Base-by-base conservation (phyloP, 805 yeast genomes). In the Yamadazyma philogaea region DNA sequence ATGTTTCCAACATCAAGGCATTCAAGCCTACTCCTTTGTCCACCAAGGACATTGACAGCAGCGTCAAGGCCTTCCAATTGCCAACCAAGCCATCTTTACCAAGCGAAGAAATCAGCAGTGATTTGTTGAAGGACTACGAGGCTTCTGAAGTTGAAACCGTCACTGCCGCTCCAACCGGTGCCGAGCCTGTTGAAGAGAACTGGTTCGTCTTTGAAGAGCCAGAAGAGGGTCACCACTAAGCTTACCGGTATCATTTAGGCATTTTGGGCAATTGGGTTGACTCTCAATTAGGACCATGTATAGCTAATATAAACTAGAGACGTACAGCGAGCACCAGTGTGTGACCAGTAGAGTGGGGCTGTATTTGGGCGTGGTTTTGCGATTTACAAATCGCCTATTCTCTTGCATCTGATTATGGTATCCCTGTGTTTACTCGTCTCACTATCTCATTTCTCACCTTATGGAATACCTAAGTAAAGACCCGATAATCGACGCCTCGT, bases 21-120 rank as follows among this genome's bases (percentile, higher is more conserved):
- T 90, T 87, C 81, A 88, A 89, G 76, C 90, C 96, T 62, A 78
- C 83, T 46, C 81, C 88, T 47, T 62, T 83, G 42, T 69, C 84
- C 45, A 79, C 85, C 46, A 73, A 78, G 52, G 95, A 86, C 54
- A 83, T 91, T 49, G 88, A 82, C 58, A 77, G 80, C 51, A 77
- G 83, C 52, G 91, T 89, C 54, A 81, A 84, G 70, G 79, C 85
- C 56, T 93, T 96, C 93, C 67, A 74, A 48, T 71, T 81, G 50
- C 98, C 98, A 57, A 65, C 76, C 49, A 78, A 88, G 54, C 95
- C 98, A 56, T 64, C 78, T 52, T 65, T 73, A 36, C 97, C 97
- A 55, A 68, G 77, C 50, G 62, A 78, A 44, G 95, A 87, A 65
- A 79, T 78, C 46, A 79, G 79, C 55, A 78, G 82, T 51, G 78